phyloP scores from a whole-genome alignment of 2,329 filamentous ascomycete genomes.

The Fusarium albidum region DNA sequence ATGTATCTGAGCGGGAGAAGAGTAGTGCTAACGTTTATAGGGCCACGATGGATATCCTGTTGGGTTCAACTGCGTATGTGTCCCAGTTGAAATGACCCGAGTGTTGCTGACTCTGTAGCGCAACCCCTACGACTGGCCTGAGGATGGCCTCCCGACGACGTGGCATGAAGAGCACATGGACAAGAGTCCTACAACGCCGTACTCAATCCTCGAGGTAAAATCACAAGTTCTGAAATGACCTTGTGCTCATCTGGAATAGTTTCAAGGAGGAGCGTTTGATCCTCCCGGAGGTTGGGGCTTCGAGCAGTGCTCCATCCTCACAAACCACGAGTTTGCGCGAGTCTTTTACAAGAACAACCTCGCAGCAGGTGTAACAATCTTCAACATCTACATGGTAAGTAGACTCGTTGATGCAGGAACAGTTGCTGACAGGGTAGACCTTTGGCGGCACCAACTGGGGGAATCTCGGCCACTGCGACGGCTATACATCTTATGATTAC shows the following conservation, averaged over 20 bases:
- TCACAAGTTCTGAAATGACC: rapidly evolving
- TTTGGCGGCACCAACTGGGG: constrained; percentile 88
- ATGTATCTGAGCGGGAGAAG: background rate
- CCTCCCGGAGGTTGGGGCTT: constrained; percentile 79
- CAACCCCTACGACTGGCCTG: constrained; percentile 56
- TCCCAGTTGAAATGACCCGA: rapidly evolving
- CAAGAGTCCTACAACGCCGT: constrained; percentile 72
- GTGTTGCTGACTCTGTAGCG: constrained; percentile 32
- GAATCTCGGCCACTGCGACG: constrained; percentile 74
- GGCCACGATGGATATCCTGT: constrained; percentile 72
- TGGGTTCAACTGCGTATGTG: constrained; percentile 61
- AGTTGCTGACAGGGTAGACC: constrained; percentile 50
- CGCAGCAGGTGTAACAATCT: constrained; percentile 70
- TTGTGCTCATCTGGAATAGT: constrained; percentile 47
- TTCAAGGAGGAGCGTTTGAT: constrained; percentile 77
- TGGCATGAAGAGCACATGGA: constrained; percentile 64
- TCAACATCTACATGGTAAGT: constrained; percentile 78
- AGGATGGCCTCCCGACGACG: constrained; percentile 46
- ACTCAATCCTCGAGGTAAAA: constrained; percentile 58
- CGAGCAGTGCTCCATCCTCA: constrained; percentile 69
- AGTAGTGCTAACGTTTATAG: background rate
- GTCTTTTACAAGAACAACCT: constrained; percentile 83
- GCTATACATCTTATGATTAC: constrained; percentile 67
- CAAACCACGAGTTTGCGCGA: constrained; percentile 77
- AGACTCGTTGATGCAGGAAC: rapidly evolving